Base-by-base conservation (phyloP, 805 yeast species). In the Teunomyces stri region DNA sequence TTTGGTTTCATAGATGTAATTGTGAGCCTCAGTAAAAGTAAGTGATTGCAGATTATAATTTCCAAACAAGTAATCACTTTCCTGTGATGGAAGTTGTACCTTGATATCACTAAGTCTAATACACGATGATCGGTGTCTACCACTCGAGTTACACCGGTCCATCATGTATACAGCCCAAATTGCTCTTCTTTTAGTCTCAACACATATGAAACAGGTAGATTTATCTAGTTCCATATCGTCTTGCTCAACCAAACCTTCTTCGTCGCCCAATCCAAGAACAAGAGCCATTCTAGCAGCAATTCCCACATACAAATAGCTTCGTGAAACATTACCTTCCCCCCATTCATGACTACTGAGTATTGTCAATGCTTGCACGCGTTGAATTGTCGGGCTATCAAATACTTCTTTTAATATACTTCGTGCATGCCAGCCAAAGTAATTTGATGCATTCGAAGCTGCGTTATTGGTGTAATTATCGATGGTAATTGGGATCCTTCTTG, bases 151-250 rank as follows among this genome's bases (percentile, higher is more conserved):
- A 47, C 74, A 68, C 31, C 72, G 47, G 50, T 70, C 76, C 74
- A 71, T 68, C 73, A 70, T 68, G 45, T 64, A 69, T 10, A 69
- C 72, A 3, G 68, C 52, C 76, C 76, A 71, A 3, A 70, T 53
- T 3, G 76, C 69, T 38, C 76, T 50, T 29, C 72, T 42, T 50
- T 66, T 61, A 25, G 62, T 56, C 45, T 71, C 76, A 11, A 51
- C 44, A 5, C 55, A 47, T 16, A 70, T 59, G 30, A 59, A 58
- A 9, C 42, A 30, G 10, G 51, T 43, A 5, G 45, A 39, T n/a
- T 55, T 58, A 45, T 52, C 52, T 15, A 47, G 22, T 16, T 18
- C 37, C 11, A 41, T 29, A n/a, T 41, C 49, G 13, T 37, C 49
- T 12, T 22, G 30, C n/a, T 42, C 39, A 11, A 22, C 29, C 22